Evolutionary conservation across 352 stramenopile genomes (phyloP), one percentile per base, ranked within the genome.

Genomic region (Aphanomyces euteiches): DNA sequence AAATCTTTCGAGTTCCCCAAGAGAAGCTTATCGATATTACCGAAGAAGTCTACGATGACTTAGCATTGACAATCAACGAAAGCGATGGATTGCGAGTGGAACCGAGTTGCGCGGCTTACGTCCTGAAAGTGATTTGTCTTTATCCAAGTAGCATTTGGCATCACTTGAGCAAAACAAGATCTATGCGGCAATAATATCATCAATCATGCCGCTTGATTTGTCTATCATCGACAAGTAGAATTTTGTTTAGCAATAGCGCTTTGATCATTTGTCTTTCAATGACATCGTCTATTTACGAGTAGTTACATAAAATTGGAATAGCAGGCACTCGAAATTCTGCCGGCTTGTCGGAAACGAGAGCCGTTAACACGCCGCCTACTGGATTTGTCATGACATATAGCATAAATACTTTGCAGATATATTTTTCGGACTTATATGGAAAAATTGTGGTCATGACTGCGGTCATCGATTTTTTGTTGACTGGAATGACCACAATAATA

Each of bases 31-130:
- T 57, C 36, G 19, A 34, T 36, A 19, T 57, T 34, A 57, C 36
- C 17, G 48, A 57, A n/a, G 48, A 57, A 15, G 12, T 34, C 6
- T 57, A 57, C 48, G 48, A 57, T 21, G 48, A 57, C 7, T 57
- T 15, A 57, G 36, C 17, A 6, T 7, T 12, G 48, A 57, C n/a
- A 57, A 57, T 34, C 15, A 36, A 15, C n/a, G 19, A 7, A 34
- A 57, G 6, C 6, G 19, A 21, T 57, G 48, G 48, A 57, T 57
- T 36, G 48, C 6, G 36, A 6, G 48, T 15, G 48, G 12, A 19
- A 36, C 36, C 17, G 6, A 6, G 36, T 7, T 34, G 5, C 36
- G 12, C 17, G 45, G 45, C 10, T 17, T 15, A 17, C 45, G 17
- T 50, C 17, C 48, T 36, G 19, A 36, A 5, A 15, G 48, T 5